Evolutionary conservation across 2,329 filamentous ascomycete genomes (phyloP), one percentile per base, ranked within the genome.

Genomic region (Fusarium continuum): DNA sequence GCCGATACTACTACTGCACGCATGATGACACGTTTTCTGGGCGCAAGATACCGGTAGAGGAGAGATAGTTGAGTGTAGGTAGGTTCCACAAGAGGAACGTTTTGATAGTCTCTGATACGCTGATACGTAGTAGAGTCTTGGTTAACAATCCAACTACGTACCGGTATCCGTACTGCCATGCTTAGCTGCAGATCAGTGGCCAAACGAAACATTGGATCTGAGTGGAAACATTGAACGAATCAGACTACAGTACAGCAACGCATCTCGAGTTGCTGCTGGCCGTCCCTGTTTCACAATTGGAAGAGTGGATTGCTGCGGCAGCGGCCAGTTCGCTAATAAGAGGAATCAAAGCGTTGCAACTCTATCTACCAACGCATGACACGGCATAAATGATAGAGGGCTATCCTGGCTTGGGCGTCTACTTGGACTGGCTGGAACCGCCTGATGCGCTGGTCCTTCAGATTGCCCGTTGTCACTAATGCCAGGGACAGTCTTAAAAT

Each of bases 11-110:
- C 52, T 55, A 61, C 40, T 61, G 29, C 29, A 60, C 14, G 46
- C 43, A 65, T 59, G 61, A 65, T 66, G 62, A 66, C 47, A 51
- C 50, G 61, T 65, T 58, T 54, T 58, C 44, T 66, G 35, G 57
- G 31, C 44, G 47, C 39, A 25, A 31, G 38, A 55, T 26, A n/a
- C n/a, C n/a, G n/a, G n/a, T n/a, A 25, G 29, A 61, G 39, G 17
- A 40, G 35, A 48, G 44, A 43, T 16, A 22, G 35, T 40, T 55
- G 28, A 60, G 40, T 19, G 29, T 41, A 31, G 55, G 29, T 41
- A 31, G 55, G 61, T 65, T 63, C 57, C 62, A 63, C 59, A 58
- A 17, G 32, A 55, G 16, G 36, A 57, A 40, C 23, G 32, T 44
- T 61, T 36, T 29, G 25, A 36, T 28, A 60, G 35, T 20, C 34